Base-by-base conservation (phyloP, 352 stramenopile genomes). In the Globisporangium alternatum region DNA sequence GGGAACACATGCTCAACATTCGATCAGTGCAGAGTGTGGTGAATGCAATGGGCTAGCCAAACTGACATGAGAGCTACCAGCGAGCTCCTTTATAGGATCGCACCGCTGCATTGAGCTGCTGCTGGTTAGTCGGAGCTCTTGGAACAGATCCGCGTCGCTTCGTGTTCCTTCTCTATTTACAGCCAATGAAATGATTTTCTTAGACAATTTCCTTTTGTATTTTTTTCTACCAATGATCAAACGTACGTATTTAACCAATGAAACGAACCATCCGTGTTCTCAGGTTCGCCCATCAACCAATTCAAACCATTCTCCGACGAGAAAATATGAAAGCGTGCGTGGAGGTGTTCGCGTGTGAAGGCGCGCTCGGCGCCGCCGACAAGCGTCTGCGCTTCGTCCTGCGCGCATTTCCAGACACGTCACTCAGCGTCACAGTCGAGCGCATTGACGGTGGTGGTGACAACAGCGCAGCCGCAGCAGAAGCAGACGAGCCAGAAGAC, bases 341-440 rank as follows among this genome's bases (percentile, higher is more conserved):
- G 33, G 71, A 80, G 56, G 56, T 85, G 19, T 82, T 83, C 60
- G 67, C 72, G 60, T 80, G 70, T 48, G 65, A 80, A 39, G 77
- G 77, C 13, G 60, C 21, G 49, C 76, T 83, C 41, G 73, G 70
- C 19, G 77, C 78, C 45, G 28, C 80, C 22, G 64, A 60, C 6
- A 60, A 51, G 49, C 31, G 22, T 0, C 72, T 76, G 43, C 66
- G 21, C 54, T 83, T 85, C 60, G 67, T 59, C 12, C 79, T 83
- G 30, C 52, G 22, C 57, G 64, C 78, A 10, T 72, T 80, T 37
- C 49, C 53, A 30, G 77, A 85, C 65, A 70, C 37, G 21, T 78
- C 70, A 19, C 47, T 85, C 31, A 65, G 44, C 12, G 72, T 80
- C 10, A 63, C 65, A 22, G 56, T 77, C 21, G 49, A 65, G 64